Evolutionary conservation across 2,329 filamentous ascomycete species (phyloP).

Genomic region (Arthrinium phaeospermum): DNA sequence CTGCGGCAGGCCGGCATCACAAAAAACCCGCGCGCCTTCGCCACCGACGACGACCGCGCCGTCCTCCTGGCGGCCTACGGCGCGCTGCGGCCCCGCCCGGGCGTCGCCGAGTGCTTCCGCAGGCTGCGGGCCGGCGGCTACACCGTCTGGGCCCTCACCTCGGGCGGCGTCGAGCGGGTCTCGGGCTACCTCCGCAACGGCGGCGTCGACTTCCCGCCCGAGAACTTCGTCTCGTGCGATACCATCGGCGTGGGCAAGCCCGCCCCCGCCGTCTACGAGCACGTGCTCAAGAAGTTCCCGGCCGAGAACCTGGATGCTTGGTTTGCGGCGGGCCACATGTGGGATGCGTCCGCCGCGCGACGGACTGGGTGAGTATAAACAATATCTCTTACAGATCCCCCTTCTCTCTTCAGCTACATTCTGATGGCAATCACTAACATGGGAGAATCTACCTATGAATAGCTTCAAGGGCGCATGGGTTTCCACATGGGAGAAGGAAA

Average conservation of each 20-base stretch:
- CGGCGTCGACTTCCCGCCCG: slow-evolving; percentile 54
- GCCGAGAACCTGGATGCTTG: slow-evolving; percentile 48
- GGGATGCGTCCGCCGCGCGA: slow-evolving; percentile 61
- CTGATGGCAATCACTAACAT: too few species aligned
- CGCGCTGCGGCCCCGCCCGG: slow-evolving; percentile 44
- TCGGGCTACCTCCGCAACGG: slow-evolving; percentile 55
- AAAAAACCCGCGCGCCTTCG: slow-evolving; percentile 46
- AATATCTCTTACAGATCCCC: too few species aligned
- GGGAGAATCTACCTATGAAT: too few species aligned
- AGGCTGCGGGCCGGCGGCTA: slow-evolving; percentile 52
- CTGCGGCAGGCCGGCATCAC: slow-evolving; percentile 50
- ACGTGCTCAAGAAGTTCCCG: slow-evolving; percentile 37
- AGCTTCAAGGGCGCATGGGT: slow-evolving; percentile 60
- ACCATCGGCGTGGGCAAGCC: slow-evolving; percentile 56
- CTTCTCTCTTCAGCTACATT: too few species aligned
- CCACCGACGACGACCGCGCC: slow-evolving; percentile 48
- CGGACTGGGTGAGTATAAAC: slow-evolving; percentile 49
- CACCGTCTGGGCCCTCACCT: slow-evolving; percentile 60
- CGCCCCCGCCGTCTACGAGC: slow-evolving; percentile 50
- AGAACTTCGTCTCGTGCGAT: slow-evolving; percentile 60
- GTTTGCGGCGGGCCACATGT: slow-evolving; percentile 66
- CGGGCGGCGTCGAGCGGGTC: slow-evolving; percentile 55
- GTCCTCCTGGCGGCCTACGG: slow-evolving; percentile 46
- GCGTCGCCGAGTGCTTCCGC: slow-evolving; percentile 47
- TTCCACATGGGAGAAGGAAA: slow-evolving; percentile 57